Evolutionary conservation across 2,329 filamentous ascomycete genomes (phyloP).

Genomic region (Trichoderma sp.): DNA sequence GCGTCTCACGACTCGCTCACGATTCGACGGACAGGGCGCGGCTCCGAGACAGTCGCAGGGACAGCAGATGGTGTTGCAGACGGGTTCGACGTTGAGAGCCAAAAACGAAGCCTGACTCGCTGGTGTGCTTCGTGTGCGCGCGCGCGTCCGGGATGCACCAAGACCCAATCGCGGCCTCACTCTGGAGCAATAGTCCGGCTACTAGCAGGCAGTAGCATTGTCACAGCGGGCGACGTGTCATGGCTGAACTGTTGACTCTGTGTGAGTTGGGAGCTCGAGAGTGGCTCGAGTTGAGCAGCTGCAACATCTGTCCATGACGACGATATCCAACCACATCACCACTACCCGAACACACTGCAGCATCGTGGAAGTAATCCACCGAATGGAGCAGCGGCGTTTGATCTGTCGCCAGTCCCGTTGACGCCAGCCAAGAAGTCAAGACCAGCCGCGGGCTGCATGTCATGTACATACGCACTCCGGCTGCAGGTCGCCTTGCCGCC

Average conservation of each 20-base stretch:
- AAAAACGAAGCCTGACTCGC: constrained; percentile 10
- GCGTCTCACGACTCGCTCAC: constrained; percentile 16
- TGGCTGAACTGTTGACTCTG: neutral
- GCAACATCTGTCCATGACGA: neutral
- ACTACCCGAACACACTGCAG: too few species aligned
- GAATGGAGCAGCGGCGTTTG: neutral
- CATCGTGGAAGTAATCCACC: too few species aligned
- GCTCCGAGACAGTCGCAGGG: constrained; percentile 10
- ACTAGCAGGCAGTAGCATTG: constrained; percentile 1
- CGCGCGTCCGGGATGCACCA: constrained; percentile 14
- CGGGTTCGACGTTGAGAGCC: neutral
- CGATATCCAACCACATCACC: neutral
- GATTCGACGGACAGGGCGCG: constrained; percentile 10
- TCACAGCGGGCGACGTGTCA: neutral
- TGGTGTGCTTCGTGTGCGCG: constrained; percentile 2
- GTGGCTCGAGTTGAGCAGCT: neutral
- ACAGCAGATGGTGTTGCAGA: constrained; percentile 8
- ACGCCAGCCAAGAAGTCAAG: neutral
- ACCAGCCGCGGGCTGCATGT: constrained; percentile 6
- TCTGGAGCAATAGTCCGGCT: neutral
- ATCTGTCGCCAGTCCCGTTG: constrained; percentile 4
- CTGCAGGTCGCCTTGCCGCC: constrained; percentile 26
- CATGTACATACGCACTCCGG: constrained; percentile 13
- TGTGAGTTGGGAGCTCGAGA: neutral
- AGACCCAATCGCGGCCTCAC: constrained; percentile 5